A percentile compares a stretch with the other conserved stretches of the same genome.
These are phyloP conservation scores for Camellia granthamiana DNA, from an alignment of 148 eudicot genomes.

Conservation along the genomic window DNA sequence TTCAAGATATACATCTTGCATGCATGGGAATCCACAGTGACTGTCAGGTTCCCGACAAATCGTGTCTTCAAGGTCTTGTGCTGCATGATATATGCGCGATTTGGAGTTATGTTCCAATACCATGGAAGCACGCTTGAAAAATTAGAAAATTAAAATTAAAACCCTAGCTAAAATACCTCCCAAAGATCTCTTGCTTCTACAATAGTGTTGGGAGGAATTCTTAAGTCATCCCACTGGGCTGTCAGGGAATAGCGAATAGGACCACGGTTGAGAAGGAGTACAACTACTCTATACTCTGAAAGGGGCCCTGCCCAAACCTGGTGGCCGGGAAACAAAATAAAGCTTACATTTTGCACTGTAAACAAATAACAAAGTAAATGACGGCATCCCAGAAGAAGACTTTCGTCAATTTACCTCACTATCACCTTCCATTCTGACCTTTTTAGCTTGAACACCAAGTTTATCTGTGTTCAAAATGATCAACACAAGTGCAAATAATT, in stretches of 20 bases:
- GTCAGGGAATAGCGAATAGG: constrained; percentile 30
- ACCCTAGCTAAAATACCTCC: constrained; percentile 36
- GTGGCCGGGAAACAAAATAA: background rate
- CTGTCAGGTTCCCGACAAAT: constrained; percentile 49
- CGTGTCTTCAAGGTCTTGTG: constrained; percentile 40
- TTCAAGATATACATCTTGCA: constrained; percentile 65
- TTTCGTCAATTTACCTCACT: constrained; percentile 45
- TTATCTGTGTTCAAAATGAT: constrained; percentile 46
- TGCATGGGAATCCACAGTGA: constrained; percentile 39
- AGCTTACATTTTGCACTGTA: background rate
- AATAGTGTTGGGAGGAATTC: constrained; percentile 41
- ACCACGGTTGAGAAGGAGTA: constrained; percentile 58
- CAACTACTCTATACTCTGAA: constrained; percentile 54
- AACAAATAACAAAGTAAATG: background rate
- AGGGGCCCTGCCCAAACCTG: constrained; percentile 86
- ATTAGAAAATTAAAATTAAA: background rate
- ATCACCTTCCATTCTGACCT: constrained; percentile 60
- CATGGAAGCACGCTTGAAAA: background rate
- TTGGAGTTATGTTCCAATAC: background rate
- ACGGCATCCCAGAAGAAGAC: background rate
- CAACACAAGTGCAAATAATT: background rate
- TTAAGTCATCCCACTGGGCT: constrained; percentile 75
- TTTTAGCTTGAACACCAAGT: constrained; percentile 80
- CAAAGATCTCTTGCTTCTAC: constrained; percentile 73
- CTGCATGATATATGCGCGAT: constrained; percentile 32